These are phyloP conservation scores for Lodderomyces parapsilosis DNA, from an alignment of 1,139 yeast genomes.

Conservation along the genomic window DNA sequence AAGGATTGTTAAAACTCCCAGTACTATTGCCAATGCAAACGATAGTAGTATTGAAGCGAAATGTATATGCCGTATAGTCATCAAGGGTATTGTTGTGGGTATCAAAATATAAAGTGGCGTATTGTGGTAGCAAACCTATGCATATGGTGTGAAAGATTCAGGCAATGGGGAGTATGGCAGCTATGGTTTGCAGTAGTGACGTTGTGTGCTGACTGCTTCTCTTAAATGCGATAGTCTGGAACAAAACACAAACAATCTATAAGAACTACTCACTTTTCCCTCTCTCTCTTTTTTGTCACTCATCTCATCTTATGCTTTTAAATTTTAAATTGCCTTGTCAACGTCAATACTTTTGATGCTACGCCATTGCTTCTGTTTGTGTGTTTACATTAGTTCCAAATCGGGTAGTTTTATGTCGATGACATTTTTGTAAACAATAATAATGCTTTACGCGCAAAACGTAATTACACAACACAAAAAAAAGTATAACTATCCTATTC, in stretches of 20 bases:
- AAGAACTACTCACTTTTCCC: neutral
- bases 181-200: neutral
- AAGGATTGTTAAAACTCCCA: slow-evolving; percentile 8
- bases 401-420: neutral
- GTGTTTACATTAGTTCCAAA: slow-evolving; percentile 1
- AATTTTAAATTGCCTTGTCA: neutral
- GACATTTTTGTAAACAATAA: neutral
- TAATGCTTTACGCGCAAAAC: neutral
- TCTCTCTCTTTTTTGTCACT: neutral
- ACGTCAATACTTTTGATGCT: neutral
- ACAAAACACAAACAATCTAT: neutral
- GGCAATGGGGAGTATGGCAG: neutral
- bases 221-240: neutral
- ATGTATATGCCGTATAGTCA: slow-evolving; percentile 12
- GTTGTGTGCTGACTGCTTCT: neutral
- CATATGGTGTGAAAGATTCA: neutral
- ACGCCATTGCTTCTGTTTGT: neutral
- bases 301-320: neutral
- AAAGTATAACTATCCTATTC: too few relatives aligned
- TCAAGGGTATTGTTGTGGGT: neutral
- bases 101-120: neutral
- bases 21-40: slow-evolving; percentile 5
- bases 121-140: neutral
- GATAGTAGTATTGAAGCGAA: slow-evolving; percentile 5
- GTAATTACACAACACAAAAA: neutral